phyloP scores from a whole-genome alignment of 805 yeast genomes.

The Metschnikowia picachoensis region DNA sequence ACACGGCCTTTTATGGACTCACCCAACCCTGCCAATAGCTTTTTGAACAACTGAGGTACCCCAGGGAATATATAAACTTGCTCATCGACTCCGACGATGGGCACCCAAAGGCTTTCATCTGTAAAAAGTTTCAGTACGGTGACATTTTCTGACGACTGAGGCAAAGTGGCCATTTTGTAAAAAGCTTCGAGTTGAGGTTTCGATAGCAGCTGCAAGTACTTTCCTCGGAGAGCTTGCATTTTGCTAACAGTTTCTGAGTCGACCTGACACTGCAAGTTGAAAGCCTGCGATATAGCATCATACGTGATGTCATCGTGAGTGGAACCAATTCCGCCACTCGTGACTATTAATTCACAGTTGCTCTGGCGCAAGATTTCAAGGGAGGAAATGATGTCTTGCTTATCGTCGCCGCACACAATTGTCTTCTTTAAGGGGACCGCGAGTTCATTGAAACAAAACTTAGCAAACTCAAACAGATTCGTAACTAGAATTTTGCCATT shows the following conservation, averaged over 20 bases:
- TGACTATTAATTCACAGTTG: conserved; percentile 63
- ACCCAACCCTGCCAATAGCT: conserved; percentile 45
- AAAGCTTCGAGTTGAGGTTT: conserved; percentile 55
- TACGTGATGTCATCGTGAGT: conserved; percentile 91
- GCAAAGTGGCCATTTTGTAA: conserved; percentile 77
- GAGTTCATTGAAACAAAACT: conserved; percentile 55
- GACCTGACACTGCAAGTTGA: conserved; percentile 43
- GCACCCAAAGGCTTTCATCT: conserved; percentile 71
- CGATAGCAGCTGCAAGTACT: conserved; percentile 29
- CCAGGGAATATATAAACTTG: conserved; percentile 79
- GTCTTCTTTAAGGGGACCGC: conserved; percentile 67
- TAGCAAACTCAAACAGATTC: conserved; percentile 70
- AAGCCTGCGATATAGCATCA: conserved; percentile 67
- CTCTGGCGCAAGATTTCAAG: conserved; percentile 42
- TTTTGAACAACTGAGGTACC: conserved; percentile 68
- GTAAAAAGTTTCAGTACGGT: conserved; percentile 41
- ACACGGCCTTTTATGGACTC: conserved; percentile 30
- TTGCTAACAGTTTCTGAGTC: conserved; percentile 56
- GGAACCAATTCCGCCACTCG: conserved; percentile 78
- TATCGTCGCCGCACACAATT: conserved; percentile 75
- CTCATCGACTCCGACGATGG: conserved; percentile 63
- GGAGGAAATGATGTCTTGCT: conserved; percentile 55
- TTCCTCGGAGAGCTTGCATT: conserved; percentile 51
- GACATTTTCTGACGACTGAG: conserved; percentile 29
- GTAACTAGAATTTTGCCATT: conserved; percentile 83